Percentiles rank a stretch among this genome's conserved stretches.
Evolutionary conservation across 306 rosid species (phyloP).

Genomic region (Fragaria vesca): DNA sequence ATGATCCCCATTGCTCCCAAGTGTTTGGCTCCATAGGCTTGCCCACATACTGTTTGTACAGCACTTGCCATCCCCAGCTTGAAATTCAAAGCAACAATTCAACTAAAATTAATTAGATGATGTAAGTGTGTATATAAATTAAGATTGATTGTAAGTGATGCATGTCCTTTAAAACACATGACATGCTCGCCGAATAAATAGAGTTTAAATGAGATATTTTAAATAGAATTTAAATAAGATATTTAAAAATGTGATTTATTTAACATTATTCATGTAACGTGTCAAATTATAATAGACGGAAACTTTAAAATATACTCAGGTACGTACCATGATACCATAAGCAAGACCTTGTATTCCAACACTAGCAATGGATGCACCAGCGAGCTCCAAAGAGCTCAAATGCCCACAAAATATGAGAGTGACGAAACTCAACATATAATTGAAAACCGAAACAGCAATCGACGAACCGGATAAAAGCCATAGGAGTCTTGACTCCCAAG

Average conservation of each 20-base stretch:
- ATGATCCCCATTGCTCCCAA: slow-evolving; percentile 55
- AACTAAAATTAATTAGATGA: not conserved
- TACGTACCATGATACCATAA: slow-evolving; percentile 68
- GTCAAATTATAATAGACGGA: not conserved
- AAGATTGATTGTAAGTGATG: no score
- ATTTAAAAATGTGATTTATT: no score
- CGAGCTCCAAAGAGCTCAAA: slow-evolving; percentile 58
- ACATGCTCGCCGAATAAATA: not conserved
- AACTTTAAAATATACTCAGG: accelerated
- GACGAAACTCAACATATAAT: slow-evolving; percentile 49
- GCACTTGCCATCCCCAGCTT: slow-evolving; percentile 85
- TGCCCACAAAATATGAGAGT: slow-evolving; percentile 68
- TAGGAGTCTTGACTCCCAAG: slow-evolving; percentile 72
- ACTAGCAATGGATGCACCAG: slow-evolving; percentile 69
- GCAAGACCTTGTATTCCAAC: slow-evolving; percentile 83
- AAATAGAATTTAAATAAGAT: not conserved
- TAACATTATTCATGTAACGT: no score
- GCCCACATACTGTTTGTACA: slow-evolving; percentile 77
- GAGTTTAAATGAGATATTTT: not conserved
- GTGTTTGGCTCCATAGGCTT: slow-evolving; percentile 69
- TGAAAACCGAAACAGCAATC: slow-evolving; percentile 37
- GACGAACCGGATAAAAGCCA: slow-evolving; percentile 58
- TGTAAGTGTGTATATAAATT: not conserved
- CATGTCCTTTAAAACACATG: no score
- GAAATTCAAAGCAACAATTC: not conserved